Evolutionary conservation across 768 basidiomycete species (phyloP).

Genomic region (Wakefieldia striispora): DNA sequence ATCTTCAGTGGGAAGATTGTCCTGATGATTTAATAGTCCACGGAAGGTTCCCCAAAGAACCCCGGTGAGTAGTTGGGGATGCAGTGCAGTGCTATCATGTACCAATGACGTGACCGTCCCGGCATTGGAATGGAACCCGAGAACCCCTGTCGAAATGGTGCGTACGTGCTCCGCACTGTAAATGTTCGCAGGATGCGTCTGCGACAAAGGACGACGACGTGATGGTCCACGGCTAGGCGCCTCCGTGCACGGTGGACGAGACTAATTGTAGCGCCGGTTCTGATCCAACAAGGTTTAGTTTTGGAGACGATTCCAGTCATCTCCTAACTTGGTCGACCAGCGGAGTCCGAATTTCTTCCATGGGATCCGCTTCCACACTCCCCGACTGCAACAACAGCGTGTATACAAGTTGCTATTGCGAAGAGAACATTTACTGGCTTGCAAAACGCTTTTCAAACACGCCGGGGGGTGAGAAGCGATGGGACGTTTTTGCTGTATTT

Average conservation of each 20-base stretch:
- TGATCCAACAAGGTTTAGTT: constrained; percentile 11
- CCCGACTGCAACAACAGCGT: constrained; percentile 25
- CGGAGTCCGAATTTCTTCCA: constrained; percentile 23
- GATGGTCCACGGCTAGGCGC: background rate
- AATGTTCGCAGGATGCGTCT: background rate
- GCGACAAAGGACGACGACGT: background rate
- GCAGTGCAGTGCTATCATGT: background rate
- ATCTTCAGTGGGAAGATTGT: constrained; percentile 1
- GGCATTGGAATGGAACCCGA: constrained; percentile 1
- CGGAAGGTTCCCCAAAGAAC: background rate
- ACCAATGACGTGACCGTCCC: background rate
- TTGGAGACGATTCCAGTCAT: background rate
- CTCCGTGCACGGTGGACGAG: background rate
- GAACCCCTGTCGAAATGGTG: background rate
- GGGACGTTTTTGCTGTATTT: constrained; percentile 58
- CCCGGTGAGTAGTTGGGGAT: constrained; percentile 4
- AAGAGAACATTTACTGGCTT: constrained; percentile 71
- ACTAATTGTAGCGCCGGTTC: constrained; percentile 2
- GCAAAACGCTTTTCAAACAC: constrained; percentile 40
- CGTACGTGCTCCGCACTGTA: background rate
- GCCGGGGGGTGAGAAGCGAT: constrained; percentile 30
- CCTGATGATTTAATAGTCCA: background rate
- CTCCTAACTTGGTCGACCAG: background rate
- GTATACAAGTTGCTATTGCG: constrained; percentile 67
- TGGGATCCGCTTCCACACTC: constrained; percentile 22